Percentiles rank a stretch among this genome's conserved stretches.
Conservation (phyloP, 495 filamentous ascomycete genomes). For the Diplogelasinospora grovesii region DNA sequence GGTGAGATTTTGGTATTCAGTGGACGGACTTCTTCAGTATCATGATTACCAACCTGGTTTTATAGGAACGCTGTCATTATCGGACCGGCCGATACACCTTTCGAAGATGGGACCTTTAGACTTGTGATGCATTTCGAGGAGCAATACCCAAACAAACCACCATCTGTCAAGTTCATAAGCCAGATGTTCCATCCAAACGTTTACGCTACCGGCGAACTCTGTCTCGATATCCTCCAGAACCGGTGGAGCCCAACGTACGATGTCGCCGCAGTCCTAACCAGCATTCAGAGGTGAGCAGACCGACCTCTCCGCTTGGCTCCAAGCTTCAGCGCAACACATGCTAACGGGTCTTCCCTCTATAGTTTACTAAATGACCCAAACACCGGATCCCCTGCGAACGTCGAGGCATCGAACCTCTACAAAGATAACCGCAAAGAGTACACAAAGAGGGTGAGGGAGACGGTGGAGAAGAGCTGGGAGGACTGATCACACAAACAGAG, state of each 20-base stretch:
- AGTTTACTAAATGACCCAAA: slow-evolving; percentile 98
- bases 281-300: slow-evolving; percentile 80
- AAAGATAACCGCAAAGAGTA: slow-evolving; percentile 98
- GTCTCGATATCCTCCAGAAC: slow-evolving; percentile 95
- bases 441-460: slow-evolving; percentile 88
- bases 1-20: no score
- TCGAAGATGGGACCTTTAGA: slow-evolving; percentile 96
- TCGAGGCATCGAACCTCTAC: slow-evolving; percentile 96
- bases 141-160: slow-evolving; percentile 96
- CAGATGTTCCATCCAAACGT: slow-evolving; percentile 99
- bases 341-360: slow-evolving; percentile 10
- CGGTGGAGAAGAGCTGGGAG: slow-evolving; percentile 99
- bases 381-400: slow-evolving; percentile 93
- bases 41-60: not conserved
- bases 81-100: slow-evolving; percentile 92
- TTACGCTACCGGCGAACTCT: slow-evolving; percentile 93
- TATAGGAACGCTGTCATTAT: slow-evolving; percentile 97
- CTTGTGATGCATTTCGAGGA: slow-evolving; percentile 99
- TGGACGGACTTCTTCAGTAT: slow-evolving; percentile 11
- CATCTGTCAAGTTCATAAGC: slow-evolving; percentile 95
- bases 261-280: slow-evolving; percentile 92
- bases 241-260: slow-evolving; percentile 99
- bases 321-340: not conserved
- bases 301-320: no score
- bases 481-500: slow-evolving; percentile 61